Evolutionary conservation across 2,329 filamentous ascomycete genomes (phyloP).

Genomic region (Aspergillus quadricinctus): DNA sequence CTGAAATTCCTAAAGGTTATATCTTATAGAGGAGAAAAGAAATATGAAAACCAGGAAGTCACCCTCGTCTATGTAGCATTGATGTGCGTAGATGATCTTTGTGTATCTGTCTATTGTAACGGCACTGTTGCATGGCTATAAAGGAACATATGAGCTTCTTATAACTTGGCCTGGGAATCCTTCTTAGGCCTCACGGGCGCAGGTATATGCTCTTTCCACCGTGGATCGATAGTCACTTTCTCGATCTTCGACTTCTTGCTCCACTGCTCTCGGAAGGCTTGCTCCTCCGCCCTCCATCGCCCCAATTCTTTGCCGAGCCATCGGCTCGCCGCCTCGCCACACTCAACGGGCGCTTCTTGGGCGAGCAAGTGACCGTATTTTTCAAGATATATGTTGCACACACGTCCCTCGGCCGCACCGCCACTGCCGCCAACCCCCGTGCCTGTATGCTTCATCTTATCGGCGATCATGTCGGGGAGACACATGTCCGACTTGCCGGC

Average conservation of each 20-base stretch:
- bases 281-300: conserved; percentile 55
- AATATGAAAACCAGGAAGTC: not conserved
- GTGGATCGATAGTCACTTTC: conserved; percentile 54
- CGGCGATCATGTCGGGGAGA: conserved; percentile 33
- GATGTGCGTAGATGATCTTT: not conserved
- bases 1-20: conserved; percentile 4
- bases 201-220: conserved; percentile 46
- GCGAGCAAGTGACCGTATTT: conserved; percentile 74
- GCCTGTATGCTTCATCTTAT: conserved; percentile 40
- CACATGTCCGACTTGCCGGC: conserved; percentile 42
- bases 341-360: conserved; percentile 68
- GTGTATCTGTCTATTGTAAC: not conserved
- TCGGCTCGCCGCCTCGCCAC: conserved; percentile 56
- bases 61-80: not conserved
- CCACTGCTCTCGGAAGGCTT: conserved; percentile 54
- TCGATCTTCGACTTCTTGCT: conserved; percentile 45
- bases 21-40: conserved; percentile 10
- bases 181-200: conserved; percentile 27
- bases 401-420: conserved; percentile 62
- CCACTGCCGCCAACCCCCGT: conserved; percentile 39
- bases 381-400: conserved; percentile 61
- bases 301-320: conserved; percentile 58
- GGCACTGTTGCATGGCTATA: not conserved
- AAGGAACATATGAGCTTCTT: conserved; percentile 5
- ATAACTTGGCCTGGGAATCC: conserved; percentile 24